phyloP scores from a whole-genome alignment of 176 grass and related monocot genomes.

The Bromus sterilis region DNA sequence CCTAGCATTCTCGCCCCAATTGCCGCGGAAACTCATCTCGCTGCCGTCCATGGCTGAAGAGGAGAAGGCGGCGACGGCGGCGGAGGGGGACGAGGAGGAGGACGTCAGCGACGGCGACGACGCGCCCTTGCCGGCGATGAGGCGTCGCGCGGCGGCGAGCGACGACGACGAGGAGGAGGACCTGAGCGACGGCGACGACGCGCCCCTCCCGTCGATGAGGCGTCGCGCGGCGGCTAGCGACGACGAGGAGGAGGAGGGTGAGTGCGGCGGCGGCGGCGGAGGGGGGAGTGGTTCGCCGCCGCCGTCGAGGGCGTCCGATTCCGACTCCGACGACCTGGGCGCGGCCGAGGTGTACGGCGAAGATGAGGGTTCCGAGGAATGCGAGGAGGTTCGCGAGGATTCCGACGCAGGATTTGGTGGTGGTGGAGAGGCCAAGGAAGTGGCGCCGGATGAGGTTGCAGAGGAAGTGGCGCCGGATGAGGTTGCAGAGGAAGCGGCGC shows the following conservation, averaged over 20 bases:
- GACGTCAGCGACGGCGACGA: constrained; percentile 56
- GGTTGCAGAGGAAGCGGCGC: neutral
- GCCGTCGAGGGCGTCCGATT: constrained; percentile 33
- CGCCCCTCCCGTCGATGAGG: constrained; percentile 41
- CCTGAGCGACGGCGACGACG: constrained; percentile 56
- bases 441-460: neutral
- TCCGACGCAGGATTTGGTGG: neutral
- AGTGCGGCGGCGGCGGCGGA: neutral
- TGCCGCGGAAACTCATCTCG: neutral
- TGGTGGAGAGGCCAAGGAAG: constrained; percentile 3
- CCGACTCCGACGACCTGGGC: constrained; percentile 42
- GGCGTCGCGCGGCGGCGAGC: constrained; percentile 50
- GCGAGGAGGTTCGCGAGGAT: constrained; percentile 9
- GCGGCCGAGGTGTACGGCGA: constrained; percentile 50
- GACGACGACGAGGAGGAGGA: constrained; percentile 45
- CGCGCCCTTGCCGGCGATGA: constrained; percentile 36
- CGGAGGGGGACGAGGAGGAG: constrained; percentile 4
- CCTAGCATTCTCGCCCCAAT: constrained; percentile 14
- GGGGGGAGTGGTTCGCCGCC: neutral
- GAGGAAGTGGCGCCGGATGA: neutral
- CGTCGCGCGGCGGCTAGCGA: constrained; percentile 57
- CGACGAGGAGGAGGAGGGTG: constrained; percentile 42
- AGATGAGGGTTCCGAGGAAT: constrained; percentile 28
- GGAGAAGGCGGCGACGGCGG: neutral
- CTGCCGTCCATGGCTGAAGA: neutral